A percentile compares a stretch with the other conserved stretches of the same genome.
These are phyloP conservation scores for Sphaerulina vaccinii DNA, from an alignment of 2,329 filamentous ascomycete species.

Conservation along the genomic window DNA sequence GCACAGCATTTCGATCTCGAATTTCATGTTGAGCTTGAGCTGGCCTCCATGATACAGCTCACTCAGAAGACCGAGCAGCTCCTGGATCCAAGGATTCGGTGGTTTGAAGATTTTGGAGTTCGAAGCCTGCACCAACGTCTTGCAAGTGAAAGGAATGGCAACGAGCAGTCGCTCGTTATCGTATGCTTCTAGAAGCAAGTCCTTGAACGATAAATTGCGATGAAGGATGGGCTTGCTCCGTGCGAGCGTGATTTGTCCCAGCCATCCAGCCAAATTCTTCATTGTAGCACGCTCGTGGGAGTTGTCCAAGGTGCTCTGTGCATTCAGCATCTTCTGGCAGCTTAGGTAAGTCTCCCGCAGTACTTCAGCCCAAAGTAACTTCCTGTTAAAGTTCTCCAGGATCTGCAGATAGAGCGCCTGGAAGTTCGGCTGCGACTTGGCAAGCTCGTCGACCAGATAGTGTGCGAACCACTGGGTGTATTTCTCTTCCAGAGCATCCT, in stretches of 20 bases:
- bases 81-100: slow-evolving; percentile 97
- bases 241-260: slow-evolving; percentile 88
- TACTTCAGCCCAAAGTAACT: slow-evolving; percentile 80
- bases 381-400: slow-evolving; percentile 77
- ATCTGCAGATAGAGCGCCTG: slow-evolving; percentile 90
- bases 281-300: slow-evolving; percentile 81
- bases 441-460: slow-evolving; percentile 91
- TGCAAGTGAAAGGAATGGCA: slow-evolving; percentile 96
- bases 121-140: slow-evolving; percentile 81
- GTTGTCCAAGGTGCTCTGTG: slow-evolving; percentile 80
- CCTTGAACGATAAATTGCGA: slow-evolving; percentile 95
- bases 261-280: slow-evolving; percentile 91
- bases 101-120: slow-evolving; percentile 86
- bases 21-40: slow-evolving; percentile 93
- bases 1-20: slow-evolving; percentile 96
- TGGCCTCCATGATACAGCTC: slow-evolving; percentile 93
- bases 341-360: slow-evolving; percentile 88
- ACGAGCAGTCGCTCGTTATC: slow-evolving; percentile 88
- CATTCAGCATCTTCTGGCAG: slow-evolving; percentile 82
- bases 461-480: slow-evolving; percentile 96
- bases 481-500: slow-evolving; percentile 71
- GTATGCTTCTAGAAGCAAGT: slow-evolving; percentile 87
- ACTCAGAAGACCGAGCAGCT: slow-evolving; percentile 85
- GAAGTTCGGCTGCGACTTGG: slow-evolving; percentile 96
- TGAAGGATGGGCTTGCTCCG: slow-evolving; percentile 94